phyloP scores from a whole-genome alignment of 306 rosid species.

The Arachis hypogaea region DNA sequence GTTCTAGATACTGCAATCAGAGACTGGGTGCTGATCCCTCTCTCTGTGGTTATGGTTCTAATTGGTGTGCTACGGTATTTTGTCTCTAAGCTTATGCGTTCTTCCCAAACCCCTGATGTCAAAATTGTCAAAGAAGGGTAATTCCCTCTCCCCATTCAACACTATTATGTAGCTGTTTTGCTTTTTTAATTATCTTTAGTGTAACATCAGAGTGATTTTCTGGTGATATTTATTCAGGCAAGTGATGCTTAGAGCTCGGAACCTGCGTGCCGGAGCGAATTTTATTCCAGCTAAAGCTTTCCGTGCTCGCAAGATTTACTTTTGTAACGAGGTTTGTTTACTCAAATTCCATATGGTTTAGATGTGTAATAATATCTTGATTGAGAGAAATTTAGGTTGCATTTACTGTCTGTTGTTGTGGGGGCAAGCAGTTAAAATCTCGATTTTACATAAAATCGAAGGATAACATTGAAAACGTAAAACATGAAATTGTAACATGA shows the following conservation, averaged over 20 bases:
- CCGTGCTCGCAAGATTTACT: constrained; percentile 81
- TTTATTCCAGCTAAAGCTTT: constrained; percentile 87
- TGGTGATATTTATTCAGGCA: constrained; percentile 65
- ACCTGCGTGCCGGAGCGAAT: constrained; percentile 82
- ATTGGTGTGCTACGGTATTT: constrained; percentile 95
- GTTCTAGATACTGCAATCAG: constrained; percentile 97
- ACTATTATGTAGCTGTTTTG: not conserved
- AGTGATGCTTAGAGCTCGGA: constrained; percentile 90
- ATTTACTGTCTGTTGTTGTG: too few relatives aligned
- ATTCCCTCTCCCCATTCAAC: constrained; percentile 7
- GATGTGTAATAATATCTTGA: too few relatives aligned
- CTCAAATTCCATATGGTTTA: not conserved
- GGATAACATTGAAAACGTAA: too few relatives aligned
- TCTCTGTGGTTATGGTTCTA: constrained; percentile 97
- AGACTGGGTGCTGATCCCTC: constrained; percentile 98
- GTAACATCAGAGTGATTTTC: constrained; percentile 13
- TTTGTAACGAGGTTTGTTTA: constrained; percentile 74
- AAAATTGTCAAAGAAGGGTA: constrained; percentile 95
- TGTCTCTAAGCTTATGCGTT: constrained; percentile 92
- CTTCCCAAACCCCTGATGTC: constrained; percentile 83
- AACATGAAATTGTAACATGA: too few relatives aligned
- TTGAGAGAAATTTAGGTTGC: too few relatives aligned
- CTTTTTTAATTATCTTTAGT: not conserved
- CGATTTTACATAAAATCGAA: too few relatives aligned
- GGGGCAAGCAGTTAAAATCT: too few relatives aligned